phyloP scores from a whole-genome alignment of 108 stramenopile species.

The Cyclostephanos tholiformis region DNA sequence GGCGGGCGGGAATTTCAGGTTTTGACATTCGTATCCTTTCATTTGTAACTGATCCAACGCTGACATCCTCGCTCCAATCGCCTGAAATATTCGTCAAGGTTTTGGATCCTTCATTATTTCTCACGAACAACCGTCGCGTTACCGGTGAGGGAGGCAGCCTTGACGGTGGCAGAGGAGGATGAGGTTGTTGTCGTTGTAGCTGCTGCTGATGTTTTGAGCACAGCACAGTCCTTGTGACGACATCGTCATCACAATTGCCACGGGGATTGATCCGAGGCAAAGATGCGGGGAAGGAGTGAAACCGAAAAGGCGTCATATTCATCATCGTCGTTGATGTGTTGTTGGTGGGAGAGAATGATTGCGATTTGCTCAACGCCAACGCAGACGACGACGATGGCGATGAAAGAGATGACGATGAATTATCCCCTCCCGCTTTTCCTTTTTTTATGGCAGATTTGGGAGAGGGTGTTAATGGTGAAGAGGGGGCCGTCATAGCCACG shows the following conservation, averaged over 20 bases:
- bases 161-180: background rate
- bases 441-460: slow-evolving; percentile 1
- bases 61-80: slow-evolving; percentile 32
- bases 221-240: background rate
- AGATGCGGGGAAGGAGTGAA: slow-evolving; percentile 82
- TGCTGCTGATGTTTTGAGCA: slow-evolving; percentile 15
- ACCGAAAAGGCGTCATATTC: slow-evolving; percentile 70
- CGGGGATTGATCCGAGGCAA: slow-evolving; percentile 67
- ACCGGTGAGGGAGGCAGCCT: slow-evolving; percentile 51
- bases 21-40: slow-evolving; percentile 15
- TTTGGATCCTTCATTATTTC: slow-evolving; percentile 11
- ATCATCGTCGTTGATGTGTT: slow-evolving; percentile 9
- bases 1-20: slow-evolving; percentile 1
- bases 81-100: slow-evolving; percentile 30
- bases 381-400: slow-evolving; percentile 3
- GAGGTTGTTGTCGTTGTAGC: slow-evolving; percentile 19
- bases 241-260: background rate
- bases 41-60: slow-evolving; percentile 9
- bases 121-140: slow-evolving; percentile 45
- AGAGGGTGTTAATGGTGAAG: slow-evolving; percentile 1
- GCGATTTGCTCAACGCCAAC: background rate
- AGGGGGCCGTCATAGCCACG: background rate
- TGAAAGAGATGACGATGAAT: background rate
- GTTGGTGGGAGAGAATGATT: slow-evolving; percentile 20
- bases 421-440: background rate